A percentile compares a stretch with the other conserved stretches of the same genome.
phyloP scores from a whole-genome alignment of 129 eudicot genomes.

The Chrysanthemum seticuspe region DNA sequence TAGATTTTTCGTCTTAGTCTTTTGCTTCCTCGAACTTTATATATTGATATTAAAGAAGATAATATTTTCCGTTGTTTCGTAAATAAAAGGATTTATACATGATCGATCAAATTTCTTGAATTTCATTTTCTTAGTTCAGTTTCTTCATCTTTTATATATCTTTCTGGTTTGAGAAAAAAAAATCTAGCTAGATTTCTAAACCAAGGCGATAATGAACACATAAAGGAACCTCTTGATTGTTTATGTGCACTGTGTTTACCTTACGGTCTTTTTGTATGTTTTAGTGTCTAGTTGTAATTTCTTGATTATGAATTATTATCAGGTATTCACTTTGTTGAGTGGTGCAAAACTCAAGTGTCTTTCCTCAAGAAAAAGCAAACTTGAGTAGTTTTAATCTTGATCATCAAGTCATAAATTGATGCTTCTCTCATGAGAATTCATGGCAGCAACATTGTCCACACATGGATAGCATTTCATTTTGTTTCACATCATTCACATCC shows the following conservation, averaged over 20 bases:
- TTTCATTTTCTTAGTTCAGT: conserved; percentile 12
- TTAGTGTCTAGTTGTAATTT: conserved; percentile 14
- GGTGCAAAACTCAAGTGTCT: conserved; percentile 48
- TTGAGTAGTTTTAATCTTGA: conserved; percentile 61
- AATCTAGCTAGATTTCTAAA: conserved; percentile 10
- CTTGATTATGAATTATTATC: conserved; percentile 30
- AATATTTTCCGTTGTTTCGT: not conserved
- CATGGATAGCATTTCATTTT: conserved; percentile 24
- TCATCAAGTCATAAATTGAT: conserved; percentile 43
- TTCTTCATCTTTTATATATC: not conserved
- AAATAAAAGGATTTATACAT: too few species aligned
- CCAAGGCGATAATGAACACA: conserved; percentile 7
- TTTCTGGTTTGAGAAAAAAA: conserved; percentile 1
- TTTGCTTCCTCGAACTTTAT: not conserved
- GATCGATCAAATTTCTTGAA: not conserved
- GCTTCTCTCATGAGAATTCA: conserved; percentile 32
- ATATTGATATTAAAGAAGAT: not conserved
- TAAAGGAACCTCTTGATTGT: conserved; percentile 17
- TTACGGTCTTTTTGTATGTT: conserved; percentile 15
- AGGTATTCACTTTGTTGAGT: conserved; percentile 41
- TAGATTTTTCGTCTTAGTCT: not conserved
- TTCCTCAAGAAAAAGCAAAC: conserved; percentile 60
- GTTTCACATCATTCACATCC: conserved; percentile 27
- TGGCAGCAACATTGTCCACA: conserved; percentile 34
- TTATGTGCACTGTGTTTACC: conserved; percentile 12